Percentiles rank a stretch among this genome's conserved stretches.
Conservation (phyloP, 768 basidiomycete species). For the Auriscalpium orientale region DNA sequence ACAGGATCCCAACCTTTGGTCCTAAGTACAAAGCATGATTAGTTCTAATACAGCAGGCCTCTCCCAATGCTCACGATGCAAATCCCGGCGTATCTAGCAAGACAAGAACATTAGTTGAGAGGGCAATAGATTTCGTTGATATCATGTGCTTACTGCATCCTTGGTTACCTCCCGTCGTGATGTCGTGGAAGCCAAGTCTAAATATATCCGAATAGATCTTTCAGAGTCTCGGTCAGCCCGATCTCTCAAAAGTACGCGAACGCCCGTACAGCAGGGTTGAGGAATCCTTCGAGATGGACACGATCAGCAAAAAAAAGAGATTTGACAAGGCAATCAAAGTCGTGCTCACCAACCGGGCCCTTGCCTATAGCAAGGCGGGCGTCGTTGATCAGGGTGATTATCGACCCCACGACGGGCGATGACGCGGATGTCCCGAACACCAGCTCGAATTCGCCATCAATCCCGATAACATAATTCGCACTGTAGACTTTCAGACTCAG, state of each 20-base stretch:
- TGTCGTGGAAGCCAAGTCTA: constrained; percentile 19
- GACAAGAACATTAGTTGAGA: not conserved
- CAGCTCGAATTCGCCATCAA: constrained; percentile 24
- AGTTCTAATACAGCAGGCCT: not conserved
- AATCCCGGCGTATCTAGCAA: constrained; percentile 15
- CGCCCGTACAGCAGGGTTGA: constrained; percentile 57
- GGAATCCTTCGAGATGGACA: constrained; percentile 18
- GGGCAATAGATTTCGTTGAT: not conserved
- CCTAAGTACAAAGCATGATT: not conserved
- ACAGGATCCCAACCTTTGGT: constrained; percentile 20
- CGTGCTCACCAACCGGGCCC: constrained; percentile 21
- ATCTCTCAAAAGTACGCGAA: no score
- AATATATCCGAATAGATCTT: constrained; percentile 17
- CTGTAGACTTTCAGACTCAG: constrained; percentile 5
- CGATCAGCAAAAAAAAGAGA: not conserved
- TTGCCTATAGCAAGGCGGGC: constrained; percentile 28
- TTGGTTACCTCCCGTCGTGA: constrained; percentile 18
- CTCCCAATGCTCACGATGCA: constrained; percentile 13
- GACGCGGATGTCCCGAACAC: constrained; percentile 31
- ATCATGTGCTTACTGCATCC: constrained; percentile 11
- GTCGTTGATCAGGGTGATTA: constrained; percentile 32
- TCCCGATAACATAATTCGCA: constrained; percentile 26
- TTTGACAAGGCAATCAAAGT: not conserved
- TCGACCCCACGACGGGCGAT: constrained; percentile 27
- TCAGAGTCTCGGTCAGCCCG: not conserved